These are phyloP conservation scores for Postia placenta DNA, from an alignment of 768 basidiomycete genomes.

Conservation along the genomic window DNA sequence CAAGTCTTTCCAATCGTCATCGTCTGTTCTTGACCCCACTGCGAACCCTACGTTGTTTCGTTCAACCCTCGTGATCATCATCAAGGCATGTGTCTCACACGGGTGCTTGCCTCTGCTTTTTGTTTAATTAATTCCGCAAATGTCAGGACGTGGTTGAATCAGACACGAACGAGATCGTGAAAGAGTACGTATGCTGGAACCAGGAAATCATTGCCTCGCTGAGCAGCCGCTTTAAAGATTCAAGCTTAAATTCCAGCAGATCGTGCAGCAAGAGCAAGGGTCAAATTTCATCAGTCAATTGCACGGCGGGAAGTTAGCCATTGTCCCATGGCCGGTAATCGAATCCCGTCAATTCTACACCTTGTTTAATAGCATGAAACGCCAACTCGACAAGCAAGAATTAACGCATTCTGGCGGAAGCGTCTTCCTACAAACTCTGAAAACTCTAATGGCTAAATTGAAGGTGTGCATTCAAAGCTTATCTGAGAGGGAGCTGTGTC, in stretches of 20 bases:
- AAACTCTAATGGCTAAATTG: conserved; percentile 62
- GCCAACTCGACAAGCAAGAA: conserved; percentile 39
- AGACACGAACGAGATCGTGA: conserved; percentile 50
- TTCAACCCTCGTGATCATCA: conserved; percentile 54
- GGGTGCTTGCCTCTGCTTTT: too few species aligned
- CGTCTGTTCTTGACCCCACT: conserved; percentile 50
- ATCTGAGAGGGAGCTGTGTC: background rate
- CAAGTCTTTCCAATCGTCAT: conserved; percentile 56
- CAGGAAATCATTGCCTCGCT: background rate
- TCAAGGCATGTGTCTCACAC: conserved; percentile 37
- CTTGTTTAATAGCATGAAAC: conserved; percentile 44
- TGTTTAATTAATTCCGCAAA: background rate
- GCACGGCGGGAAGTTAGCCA: conserved; percentile 47
- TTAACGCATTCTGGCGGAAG: conserved; percentile 45
- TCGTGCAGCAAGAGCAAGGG: conserved; percentile 54
- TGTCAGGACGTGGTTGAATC: conserved; percentile 56
- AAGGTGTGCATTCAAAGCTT: conserved; percentile 44
- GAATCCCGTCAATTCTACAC: conserved; percentile 55
- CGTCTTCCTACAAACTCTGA: conserved; percentile 50
- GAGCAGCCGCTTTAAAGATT: conserved; percentile 31
- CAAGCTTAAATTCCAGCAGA: conserved; percentile 49
- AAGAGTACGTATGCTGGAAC: conserved; percentile 38
- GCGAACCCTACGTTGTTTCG: conserved; percentile 54
- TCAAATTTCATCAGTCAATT: conserved; percentile 58
- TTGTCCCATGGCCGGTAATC: conserved; percentile 66